Evolutionary conservation across 2,329 filamentous ascomycete species (phyloP).

Genomic region (Fusarium nanum): DNA sequence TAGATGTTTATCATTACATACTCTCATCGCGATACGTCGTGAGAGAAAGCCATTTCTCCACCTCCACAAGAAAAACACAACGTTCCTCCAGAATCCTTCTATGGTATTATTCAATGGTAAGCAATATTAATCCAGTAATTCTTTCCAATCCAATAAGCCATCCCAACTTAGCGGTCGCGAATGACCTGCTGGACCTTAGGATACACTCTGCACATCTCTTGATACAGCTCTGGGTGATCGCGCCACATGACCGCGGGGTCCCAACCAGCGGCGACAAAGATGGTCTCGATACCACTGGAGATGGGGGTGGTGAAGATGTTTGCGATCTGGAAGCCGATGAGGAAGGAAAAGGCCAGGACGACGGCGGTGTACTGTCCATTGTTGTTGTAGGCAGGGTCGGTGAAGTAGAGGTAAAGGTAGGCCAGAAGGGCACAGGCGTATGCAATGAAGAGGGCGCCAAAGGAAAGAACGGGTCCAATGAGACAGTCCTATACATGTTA

Average conservation of each 20-base stretch:
- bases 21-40: background rate
- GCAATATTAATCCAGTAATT: background rate
- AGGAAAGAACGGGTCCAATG: slow-evolving; percentile 77
- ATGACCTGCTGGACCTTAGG: slow-evolving; percentile 85
- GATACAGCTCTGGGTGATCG: slow-evolving; percentile 85
- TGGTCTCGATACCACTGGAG: slow-evolving; percentile 88
- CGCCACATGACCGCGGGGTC: slow-evolving; percentile 79
- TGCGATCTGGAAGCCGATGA: slow-evolving; percentile 90
- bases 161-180: slow-evolving; percentile 47
- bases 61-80: background rate
- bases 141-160: background rate
- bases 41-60: background rate
- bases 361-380: slow-evolving; percentile 77
- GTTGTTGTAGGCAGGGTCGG: slow-evolving; percentile 80
- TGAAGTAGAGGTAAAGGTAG: slow-evolving; percentile 88
- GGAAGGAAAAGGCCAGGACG: slow-evolving; percentile 84
- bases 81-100: slow-evolving; percentile 8
- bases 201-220: slow-evolving; percentile 82
- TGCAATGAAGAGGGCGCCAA: slow-evolving; percentile 84
- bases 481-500: slow-evolving; percentile 73
- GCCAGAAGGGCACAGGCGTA: slow-evolving; percentile 84
- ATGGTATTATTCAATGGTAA: slow-evolving; percentile 30
- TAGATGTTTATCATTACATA: background rate
- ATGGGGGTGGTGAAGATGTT: slow-evolving; percentile 91
- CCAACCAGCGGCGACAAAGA: slow-evolving; percentile 83